Evolutionary conservation across 768 basidiomycete genomes (phyloP), one percentile per base, ranked within the genome.

Genomic region (Cytidiella melzeri): DNA sequence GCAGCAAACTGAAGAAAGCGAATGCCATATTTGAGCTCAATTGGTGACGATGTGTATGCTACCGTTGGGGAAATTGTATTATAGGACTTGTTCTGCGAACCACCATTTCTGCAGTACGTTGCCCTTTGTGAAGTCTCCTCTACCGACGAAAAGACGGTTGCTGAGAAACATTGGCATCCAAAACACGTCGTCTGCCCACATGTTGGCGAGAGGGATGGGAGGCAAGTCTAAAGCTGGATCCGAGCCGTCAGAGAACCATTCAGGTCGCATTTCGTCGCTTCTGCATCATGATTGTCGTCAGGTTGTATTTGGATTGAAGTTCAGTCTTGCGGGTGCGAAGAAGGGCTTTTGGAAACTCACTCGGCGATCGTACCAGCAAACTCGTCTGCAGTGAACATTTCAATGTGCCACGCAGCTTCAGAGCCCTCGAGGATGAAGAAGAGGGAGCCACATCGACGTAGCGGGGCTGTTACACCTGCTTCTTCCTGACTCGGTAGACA

Each of bases 251-350:
- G 73, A 66, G 61, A 89, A 92, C 91, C 91, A 94, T 58, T 80
- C 62, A 0, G 92, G 92, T 18, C 73, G 73, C 91, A 94, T 94
- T 62, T 94, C 92, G 26, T 93, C 90, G 0, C 86, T 81, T 57
- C 91, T 93, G 53, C n/a, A 30, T 21, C 36, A 39, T 34, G 26
- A 15, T 15, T 12, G 39, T 37, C 10, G 47, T 41, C 6, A 47
- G 21, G 38, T 21, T 44, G 36, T n/a, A n/a, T n/a, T n/a, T n/a
- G n/a, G n/a, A n/a, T n/a, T n/a, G n/a, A n/a, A n/a, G n/a, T n/a
- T n/a, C n/a, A n/a, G n/a, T n/a, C n/a, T n/a, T n/a, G n/a, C n/a
- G n/a, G n/a, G n/a, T n/a, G n/a, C n/a, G n/a, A 23, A 13, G 19
- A 38, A 41, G 11, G 30, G 39, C 44, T 15, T n/a, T n/a, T n/a